Evolutionary conservation across 2,329 filamentous ascomycete genomes (phyloP), one percentile per base, ranked within the genome.

Genomic region (Cadophora luteo-olivacea): DNA sequence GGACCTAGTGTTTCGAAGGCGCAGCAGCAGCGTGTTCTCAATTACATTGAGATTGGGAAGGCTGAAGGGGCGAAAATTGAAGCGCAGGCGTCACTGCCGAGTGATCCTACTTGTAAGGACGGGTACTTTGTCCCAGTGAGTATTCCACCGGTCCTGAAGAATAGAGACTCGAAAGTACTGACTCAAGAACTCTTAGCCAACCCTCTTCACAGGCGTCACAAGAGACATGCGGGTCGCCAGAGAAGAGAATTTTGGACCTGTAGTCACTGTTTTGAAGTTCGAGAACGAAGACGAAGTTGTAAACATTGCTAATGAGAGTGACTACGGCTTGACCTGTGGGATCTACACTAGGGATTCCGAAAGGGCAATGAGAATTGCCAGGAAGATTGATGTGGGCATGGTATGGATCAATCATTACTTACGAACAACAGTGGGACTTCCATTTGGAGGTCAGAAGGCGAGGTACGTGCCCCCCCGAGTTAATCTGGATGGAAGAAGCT

Each of bases 41-140:
- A 0, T 84, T 82, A 38, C 69, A 80, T 84, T 33, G 77, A 82
- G 22, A 73, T 76, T 24, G 82, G 80, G 2, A 81, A 82, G 70
- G 75, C 73, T 9, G 79, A 81, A 55, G 81, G 81, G 9, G 80
- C 79, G 1, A 79, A 69, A 3, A 70, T 82, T 1, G 69, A 77
- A 7, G 73, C 77, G 1, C 80, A 80, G 11, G 75, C 77, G 24
- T 79, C 81, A 19, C 85, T 57, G 33, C 41, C 55, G 9, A 36
- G 16, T 8, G 57, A 68, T 24, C 33, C 25, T 8, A n/a, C n/a
- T 14, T 61, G 38, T 38, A 57, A 60, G 16, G 41, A 45, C 16
- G 41, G 41, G 41, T 45, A 45, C 16, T 45, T 45, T 45, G 41
- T 45, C 16, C 41, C 41, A 14, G 41, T 45, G 16, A 16, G 41